These are phyloP conservation scores for Chaetoscypha palmicola DNA, from an alignment of 2,329 filamentous ascomycete species.

Conservation along the genomic window DNA sequence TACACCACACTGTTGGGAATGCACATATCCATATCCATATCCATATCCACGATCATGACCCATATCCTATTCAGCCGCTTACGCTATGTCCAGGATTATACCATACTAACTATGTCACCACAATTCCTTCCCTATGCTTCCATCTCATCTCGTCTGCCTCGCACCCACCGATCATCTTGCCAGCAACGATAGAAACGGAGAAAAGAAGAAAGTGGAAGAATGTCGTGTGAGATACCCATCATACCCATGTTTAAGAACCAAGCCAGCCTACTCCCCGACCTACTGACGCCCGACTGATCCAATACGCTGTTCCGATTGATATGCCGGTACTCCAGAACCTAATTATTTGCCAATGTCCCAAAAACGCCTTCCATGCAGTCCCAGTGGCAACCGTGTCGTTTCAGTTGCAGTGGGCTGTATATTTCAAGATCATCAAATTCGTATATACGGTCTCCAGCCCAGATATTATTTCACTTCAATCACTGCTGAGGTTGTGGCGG, in stretches of 20 bases:
- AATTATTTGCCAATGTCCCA: neutral
- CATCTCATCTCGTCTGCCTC: no score
- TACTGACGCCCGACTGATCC: neutral
- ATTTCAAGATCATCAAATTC: conserved; percentile 4
- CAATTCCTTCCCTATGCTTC: no score
- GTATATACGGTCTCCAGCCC: neutral
- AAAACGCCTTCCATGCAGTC: conserved; percentile 4
- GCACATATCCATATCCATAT: no score
- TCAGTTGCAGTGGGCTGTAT: conserved; percentile 1
- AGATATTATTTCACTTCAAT: neutral
- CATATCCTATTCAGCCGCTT: no score
- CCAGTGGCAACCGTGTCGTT: neutral
- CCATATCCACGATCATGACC: no score
- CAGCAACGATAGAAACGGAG: neutral
- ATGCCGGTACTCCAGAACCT: neutral
- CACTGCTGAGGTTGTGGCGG: neutral
- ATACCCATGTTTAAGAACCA: neutral
- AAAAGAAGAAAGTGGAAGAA: no score
- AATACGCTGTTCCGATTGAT: neutral
- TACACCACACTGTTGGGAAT: no score
- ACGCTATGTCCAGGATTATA: no score
- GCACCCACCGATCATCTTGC: neutral
- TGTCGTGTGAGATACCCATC: no score
- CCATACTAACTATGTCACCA: no score
- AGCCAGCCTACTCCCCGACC: neutral